Percentiles rank a stretch among this genome's conserved stretches.
These are phyloP conservation scores for Chrysoporthe deuterocubensis DNA, from an alignment of 2,329 filamentous ascomycete species.

Conservation along the genomic window DNA sequence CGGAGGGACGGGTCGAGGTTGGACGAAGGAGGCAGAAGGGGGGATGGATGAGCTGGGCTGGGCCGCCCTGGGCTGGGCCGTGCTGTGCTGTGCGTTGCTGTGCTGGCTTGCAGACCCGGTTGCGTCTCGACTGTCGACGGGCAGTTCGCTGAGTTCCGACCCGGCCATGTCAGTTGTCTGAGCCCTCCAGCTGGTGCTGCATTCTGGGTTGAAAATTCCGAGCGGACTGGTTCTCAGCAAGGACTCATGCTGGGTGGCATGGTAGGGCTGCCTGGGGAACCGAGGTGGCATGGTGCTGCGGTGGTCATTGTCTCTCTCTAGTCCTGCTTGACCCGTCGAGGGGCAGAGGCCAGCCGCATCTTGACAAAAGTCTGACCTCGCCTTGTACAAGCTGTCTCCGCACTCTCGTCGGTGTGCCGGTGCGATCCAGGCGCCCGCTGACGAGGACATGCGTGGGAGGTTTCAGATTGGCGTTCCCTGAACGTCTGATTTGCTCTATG, in stretches of 20 bases:
- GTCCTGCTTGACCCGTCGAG: neutral
- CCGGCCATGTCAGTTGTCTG: neutral
- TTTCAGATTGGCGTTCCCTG: neutral
- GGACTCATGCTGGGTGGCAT: neutral
- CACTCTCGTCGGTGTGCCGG: neutral
- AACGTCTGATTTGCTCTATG: neutral
- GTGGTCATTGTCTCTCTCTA: neutral
- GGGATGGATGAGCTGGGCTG: neutral
- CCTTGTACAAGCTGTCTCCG: neutral
- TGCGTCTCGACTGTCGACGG: neutral
- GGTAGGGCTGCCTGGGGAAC: neutral
- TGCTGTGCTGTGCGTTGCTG: slow-evolving; percentile 3
- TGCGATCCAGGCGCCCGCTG: neutral
- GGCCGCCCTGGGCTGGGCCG: too few species aligned
- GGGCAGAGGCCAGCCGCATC: neutral
- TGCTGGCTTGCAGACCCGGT: neutral
- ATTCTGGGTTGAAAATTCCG: neutral
- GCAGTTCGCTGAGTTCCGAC: slow-evolving; percentile 1
- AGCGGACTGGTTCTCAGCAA: neutral
- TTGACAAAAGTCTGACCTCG: neutral
- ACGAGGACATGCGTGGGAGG: neutral
- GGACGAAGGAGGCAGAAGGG: neutral
- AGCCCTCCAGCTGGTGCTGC: neutral
- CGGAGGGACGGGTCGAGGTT: slow-evolving; percentile 8
- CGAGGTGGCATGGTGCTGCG: neutral